Base-by-base conservation (phyloP, 2,329 filamentous ascomycete genomes). In the Apiospora rasikravindrae region DNA sequence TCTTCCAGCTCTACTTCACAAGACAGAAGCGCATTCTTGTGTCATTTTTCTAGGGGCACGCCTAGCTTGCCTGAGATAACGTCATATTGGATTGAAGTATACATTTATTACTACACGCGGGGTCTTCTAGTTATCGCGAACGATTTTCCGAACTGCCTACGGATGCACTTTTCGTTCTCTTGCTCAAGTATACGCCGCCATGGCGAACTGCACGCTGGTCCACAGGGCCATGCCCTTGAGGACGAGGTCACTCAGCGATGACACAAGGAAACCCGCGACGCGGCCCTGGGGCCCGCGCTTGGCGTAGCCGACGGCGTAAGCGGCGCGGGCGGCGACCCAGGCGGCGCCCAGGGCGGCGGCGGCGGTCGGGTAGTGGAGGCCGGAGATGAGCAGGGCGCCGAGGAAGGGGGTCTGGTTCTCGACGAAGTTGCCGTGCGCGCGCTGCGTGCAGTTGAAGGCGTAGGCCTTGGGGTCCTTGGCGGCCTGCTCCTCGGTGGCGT, bases 371-470 rank as follows among this genome's bases (percentile, higher is more conserved):
- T 84, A 90, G 49, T 81, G 79, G 33, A 91, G 78, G 44, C 91
- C 90, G 13, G 88, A 82, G 76, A 92, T 84, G 73, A 91, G 79
- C 14, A 91, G 82, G 33, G 84, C 81, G 29, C 82, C 84, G 14
- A 92, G 77, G 78, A 88, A 84, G 4, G 88, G 83, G 11, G 86
- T 82, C 47, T 88, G 83, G 81, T 89, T 91, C 84, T 93, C 91
- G 75, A 85, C 85, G 82, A 86, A 92, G 84, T 92, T 92, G 76
- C 84, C 82, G 79, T 93, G 91, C 13, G 89, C 86, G 67, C 89
- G 88, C 77, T 91, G 89, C 19, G 47, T 29, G 83, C 90, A 92
- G 85, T 93, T 93, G 84, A 92, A 92, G 70, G 80, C 78, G 79
- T 82, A 87, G 61, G 86, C 89, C 68, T 85, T 85, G 67, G 84